Evolutionary conservation across 2,329 filamentous ascomycete species (phyloP).

Genomic region (Fusarium sp.): DNA sequence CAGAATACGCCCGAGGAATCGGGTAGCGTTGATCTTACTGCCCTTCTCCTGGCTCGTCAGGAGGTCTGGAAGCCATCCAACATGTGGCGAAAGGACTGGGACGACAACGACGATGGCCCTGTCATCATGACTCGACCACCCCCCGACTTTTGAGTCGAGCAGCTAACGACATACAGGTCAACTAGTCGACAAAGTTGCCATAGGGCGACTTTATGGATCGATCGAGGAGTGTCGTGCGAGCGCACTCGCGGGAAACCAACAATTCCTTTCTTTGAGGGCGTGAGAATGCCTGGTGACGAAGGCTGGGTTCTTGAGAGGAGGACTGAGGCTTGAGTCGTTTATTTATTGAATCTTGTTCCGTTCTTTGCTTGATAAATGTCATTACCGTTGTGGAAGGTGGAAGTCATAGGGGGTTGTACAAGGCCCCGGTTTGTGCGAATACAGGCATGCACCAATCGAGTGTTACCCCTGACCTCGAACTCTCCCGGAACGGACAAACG

Average conservation of each 20-base stretch:
- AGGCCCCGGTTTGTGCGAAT: not conserved
- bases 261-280: not conserved
- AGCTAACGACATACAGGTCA: not conserved
- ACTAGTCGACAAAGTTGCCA: not conserved
- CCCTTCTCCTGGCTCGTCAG: not conserved
- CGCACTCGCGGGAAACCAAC: not conserved
- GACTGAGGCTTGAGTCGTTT: not conserved
- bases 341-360: not conserved
- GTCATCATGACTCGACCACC: not conserved
- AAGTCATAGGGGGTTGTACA: not conserved
- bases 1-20: not conserved
- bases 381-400: not conserved
- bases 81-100: not conserved
- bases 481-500: not conserved
- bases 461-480: not conserved
- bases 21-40: not conserved
- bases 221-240: not conserved
- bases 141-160: not conserved
- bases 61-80: not conserved
- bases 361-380: not conserved
- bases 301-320: not conserved
- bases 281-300: not conserved
- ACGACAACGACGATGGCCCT: not conserved
- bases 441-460: not conserved
- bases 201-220: not conserved